Conservation (phyloP, 345 rosid species). For the Ricinus communis region DNA sequence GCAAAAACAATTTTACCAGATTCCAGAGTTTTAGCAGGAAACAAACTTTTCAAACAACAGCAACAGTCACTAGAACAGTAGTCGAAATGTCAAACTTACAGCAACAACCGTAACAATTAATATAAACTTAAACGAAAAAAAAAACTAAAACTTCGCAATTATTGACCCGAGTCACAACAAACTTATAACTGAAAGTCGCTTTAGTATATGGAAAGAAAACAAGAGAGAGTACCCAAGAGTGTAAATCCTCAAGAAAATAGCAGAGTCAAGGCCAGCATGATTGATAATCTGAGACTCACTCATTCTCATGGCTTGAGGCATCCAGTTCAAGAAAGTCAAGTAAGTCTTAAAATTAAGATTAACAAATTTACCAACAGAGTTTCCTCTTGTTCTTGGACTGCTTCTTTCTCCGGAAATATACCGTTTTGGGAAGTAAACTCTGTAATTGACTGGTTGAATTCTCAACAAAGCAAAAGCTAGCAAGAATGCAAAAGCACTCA, state of each 20-base stretch:
- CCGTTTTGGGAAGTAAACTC: conserved; percentile 93
- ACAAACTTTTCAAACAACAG: background rate
- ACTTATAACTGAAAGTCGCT: too few relatives aligned
- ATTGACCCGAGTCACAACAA: too few relatives aligned
- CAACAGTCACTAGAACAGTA: too few relatives aligned
- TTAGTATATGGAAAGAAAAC: background rate
- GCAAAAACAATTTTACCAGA: too few relatives aligned
- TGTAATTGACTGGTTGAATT: conserved; percentile 88
- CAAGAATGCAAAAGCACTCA: conserved; percentile 69
- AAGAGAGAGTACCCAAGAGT: conserved; percentile 63
- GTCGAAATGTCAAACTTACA: too few relatives aligned
- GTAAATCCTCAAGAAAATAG: conserved; percentile 84
- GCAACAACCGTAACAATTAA: too few relatives aligned
- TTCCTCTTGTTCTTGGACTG: conserved; percentile 65
- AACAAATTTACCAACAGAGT: conserved; percentile 71
- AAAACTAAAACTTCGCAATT: too few relatives aligned
- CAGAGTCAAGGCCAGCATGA: conserved; percentile 98
- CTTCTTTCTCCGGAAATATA: conserved; percentile 60
- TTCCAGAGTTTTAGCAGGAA: too few relatives aligned
- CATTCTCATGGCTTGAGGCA: conserved; percentile 97
- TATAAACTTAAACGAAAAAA: too few relatives aligned
- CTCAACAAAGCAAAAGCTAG: conserved; percentile 87
- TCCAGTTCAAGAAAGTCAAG: conserved; percentile 90
- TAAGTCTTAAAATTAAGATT: conserved; percentile 75
- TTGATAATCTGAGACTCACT: conserved; percentile 66